These are phyloP conservation scores for Apiospora aurea DNA, from an alignment of 2,329 filamentous ascomycete species.

Conservation along the genomic window DNA sequence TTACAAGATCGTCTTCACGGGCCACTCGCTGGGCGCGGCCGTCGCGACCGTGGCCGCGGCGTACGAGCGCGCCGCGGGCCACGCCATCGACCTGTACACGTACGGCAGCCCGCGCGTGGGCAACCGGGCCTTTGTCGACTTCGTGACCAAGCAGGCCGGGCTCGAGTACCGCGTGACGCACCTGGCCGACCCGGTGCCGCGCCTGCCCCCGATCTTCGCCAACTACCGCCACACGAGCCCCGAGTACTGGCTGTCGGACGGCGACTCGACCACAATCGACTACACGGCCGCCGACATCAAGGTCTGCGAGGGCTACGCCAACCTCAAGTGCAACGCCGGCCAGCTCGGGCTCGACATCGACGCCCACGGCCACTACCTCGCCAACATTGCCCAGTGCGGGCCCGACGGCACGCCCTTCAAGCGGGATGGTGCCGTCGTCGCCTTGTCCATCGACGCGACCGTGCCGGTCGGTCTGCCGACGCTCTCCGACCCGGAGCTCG, in stretches of 20 bases:
- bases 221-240: conserved; percentile 72
- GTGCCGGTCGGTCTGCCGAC: conserved; percentile 32
- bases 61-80: conserved; percentile 58
- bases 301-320: conserved; percentile 57
- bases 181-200: conserved; percentile 70
- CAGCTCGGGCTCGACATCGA: conserved; percentile 51
- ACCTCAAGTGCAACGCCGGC: conserved; percentile 58
- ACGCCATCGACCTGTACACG: conserved; percentile 64
- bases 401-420: conserved; percentile 36
- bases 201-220: conserved; percentile 66
- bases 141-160: conserved; percentile 59
- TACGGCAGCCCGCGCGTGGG: conserved; percentile 73
- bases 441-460: conserved; percentile 26
- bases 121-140: conserved; percentile 60
- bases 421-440: conserved; percentile 28
- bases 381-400: conserved; percentile 49
- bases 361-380: conserved; percentile 60
- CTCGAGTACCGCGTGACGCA: conserved; percentile 72
- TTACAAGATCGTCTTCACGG: conserved; percentile 65
- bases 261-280: conserved; percentile 41
- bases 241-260: conserved; percentile 68
- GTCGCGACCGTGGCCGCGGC: conserved; percentile 67
- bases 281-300: conserved; percentile 50
- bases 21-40: conserved; percentile 74
- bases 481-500: conserved; percentile 36